These are phyloP conservation scores for Ambrosiella cleistominuta DNA, from an alignment of 2,329 filamentous ascomycete genomes.

Conservation along the genomic window DNA sequence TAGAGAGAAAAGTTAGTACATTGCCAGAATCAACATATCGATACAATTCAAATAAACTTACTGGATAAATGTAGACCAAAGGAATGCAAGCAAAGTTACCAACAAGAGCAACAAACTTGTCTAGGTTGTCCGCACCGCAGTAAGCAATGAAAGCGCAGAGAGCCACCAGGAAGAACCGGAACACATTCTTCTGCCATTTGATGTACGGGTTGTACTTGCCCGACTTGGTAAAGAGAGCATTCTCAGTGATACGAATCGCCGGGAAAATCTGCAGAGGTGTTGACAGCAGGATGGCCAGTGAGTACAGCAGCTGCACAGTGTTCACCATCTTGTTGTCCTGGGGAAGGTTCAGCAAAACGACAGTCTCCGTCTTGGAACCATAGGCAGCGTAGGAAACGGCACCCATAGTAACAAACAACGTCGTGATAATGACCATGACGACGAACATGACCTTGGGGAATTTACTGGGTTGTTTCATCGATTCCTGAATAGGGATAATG, in stretches of 20 bases:
- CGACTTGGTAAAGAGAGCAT: constrained; percentile 79
- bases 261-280: constrained; percentile 96
- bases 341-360: constrained; percentile 87
- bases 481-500: constrained; percentile 95
- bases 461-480: constrained; percentile 79
- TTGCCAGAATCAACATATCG: constrained; percentile 15
- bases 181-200: constrained; percentile 99
- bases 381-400: constrained; percentile 92
- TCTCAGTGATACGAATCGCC: constrained; percentile 89
- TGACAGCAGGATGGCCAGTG: constrained; percentile 86
- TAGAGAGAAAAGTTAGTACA: constrained; percentile 22
- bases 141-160: constrained; percentile 77
- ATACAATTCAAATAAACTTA: constrained; percentile 32
- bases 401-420: constrained; percentile 79
- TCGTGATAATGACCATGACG: constrained; percentile 90
- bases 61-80: constrained; percentile 91
- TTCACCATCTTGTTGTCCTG: constrained; percentile 95
- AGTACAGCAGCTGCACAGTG: constrained; percentile 89
- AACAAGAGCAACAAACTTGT: constrained; percentile 93
- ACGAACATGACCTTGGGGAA: constrained; percentile 76
- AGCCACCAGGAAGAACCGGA: constrained; percentile 82
- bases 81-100: constrained; percentile 97
- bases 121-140: constrained; percentile 79
- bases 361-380: constrained; percentile 86
- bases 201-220: constrained; percentile 97